Base-by-base conservation (phyloP, 1,139 yeast species). In the Oligophagozyma castellii region DNA sequence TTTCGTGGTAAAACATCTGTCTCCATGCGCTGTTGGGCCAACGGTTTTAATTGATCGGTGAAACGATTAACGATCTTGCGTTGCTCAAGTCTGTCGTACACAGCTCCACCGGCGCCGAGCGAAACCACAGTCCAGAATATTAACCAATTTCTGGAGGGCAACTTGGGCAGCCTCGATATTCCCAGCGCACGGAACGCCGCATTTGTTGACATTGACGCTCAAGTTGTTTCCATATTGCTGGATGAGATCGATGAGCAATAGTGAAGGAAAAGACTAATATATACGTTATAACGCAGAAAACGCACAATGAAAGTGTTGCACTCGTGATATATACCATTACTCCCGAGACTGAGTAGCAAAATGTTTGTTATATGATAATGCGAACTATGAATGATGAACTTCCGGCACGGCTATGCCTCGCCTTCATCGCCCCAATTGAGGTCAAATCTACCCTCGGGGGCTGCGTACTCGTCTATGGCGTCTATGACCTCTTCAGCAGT, bases 131-230 rank as follows among this genome's bases (percentile, higher is more conserved):
- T 52, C 84, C 94, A 79, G 53, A 92, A 89, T 24, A 84, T 80
- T 63, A 71, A 56, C 98, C 96, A 86, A 59, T 86, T 89, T 38
- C 95, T 64, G 1, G 93, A 76, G 0, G 99, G 98, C 13, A 92
- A 56, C 22, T 77, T 67, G n/a, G n/a, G n/a, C 19, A 83, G 46
- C 15, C 74, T 58, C 3, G 84, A 81, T 27, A 89, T 67, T 1
- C 98, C 98, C 81, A 89, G 70, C 48, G 81, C 81, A 42, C 71
- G 59, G 31, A 89, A 67, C 1, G 95, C 95, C 2, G 95, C 95
- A 48, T 86, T 86, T 11, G 75, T 58, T 63, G 7, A 18, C 20
- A 7, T 10, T 18, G 20, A n/a, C n/a, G n/a, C n/a, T n/a, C n/a
- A n/a, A n/a, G n/a, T n/a, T n/a, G n/a, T n/a, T n/a, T n/a, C n/a